Evolutionary conservation across 257 asterid genomes (phyloP).

Genomic region (Plectranthus barbatus): DNA sequence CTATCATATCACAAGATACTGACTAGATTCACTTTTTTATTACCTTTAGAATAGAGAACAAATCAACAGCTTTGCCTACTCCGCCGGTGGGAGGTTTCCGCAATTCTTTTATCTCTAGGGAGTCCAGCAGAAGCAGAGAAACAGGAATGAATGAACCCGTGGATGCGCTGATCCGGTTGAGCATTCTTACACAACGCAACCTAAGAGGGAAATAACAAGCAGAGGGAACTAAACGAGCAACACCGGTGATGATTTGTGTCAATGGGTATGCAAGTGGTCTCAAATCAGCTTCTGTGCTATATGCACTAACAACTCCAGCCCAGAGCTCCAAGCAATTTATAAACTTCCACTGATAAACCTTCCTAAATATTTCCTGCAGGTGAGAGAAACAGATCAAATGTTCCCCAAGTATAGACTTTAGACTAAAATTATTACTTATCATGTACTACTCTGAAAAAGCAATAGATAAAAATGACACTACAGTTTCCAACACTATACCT

Average conservation of each 20-base stretch:
- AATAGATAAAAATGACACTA: background rate
- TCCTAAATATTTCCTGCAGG: slow-evolving; percentile 62
- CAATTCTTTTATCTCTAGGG: slow-evolving; percentile 89
- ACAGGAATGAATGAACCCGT: slow-evolving; percentile 78
- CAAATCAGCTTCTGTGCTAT: slow-evolving; percentile 65
- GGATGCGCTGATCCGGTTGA: slow-evolving; percentile 71
- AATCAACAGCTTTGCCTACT: slow-evolving; percentile 84
- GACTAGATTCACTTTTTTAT: slow-evolving; percentile 1
- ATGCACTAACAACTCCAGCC: slow-evolving; percentile 82
- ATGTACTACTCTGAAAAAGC: background rate
- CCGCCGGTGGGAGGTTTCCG: slow-evolving; percentile 83
- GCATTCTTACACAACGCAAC: slow-evolving; percentile 89
- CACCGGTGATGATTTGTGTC: slow-evolving; percentile 79
- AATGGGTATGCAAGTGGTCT: slow-evolving; percentile 87
- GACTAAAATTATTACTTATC: background rate
- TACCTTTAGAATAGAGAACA: slow-evolving; percentile 63
- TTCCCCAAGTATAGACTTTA: background rate
- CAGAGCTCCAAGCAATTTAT: slow-evolving; percentile 91
- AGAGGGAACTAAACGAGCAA: slow-evolving; percentile 84
- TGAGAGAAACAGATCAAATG: background rate
- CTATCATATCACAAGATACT: background rate
- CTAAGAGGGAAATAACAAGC: slow-evolving; percentile 89
- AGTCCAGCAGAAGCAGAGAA: slow-evolving; percentile 72
- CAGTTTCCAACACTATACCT: slow-evolving; percentile 18
- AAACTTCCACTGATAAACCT: slow-evolving; percentile 95